Evolutionary conservation across 2,329 filamentous ascomycete species (phyloP), one percentile per base, ranked within the genome.

Genomic region (Hypoxylon sp.): DNA sequence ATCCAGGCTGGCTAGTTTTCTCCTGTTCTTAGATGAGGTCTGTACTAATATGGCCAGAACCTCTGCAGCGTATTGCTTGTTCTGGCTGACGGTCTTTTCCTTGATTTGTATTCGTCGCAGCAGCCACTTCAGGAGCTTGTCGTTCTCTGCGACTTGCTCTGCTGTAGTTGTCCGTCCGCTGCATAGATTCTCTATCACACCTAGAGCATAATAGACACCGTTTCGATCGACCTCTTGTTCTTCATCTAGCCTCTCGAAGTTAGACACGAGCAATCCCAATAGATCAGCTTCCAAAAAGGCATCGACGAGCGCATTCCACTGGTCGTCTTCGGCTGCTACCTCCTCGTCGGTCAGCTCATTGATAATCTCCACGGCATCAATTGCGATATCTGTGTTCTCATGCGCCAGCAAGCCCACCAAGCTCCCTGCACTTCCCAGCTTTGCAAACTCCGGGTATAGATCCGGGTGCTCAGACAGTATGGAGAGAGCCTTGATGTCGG

Each of bases 361-460:
- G 52, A 99, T 87, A 48, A 97, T 92, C 80, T 98, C 92, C 51
- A 97, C 89, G 0, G 91, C 92, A 68, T 91, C 92, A 72, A 98
- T 97, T 9, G 96, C 93, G 69, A 99, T 96, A 75, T 99, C 96
- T 0, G 94, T 95, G 77, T 99, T 99, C 73, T 99, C 96, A 77
- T 99, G 96, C 14, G 95, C 91, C 50, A 99, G 82, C 54, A 99
- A 80, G 1, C 90, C 87, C 1, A 97, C 93, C 52, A 99, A 79
- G 57, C 90, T 94, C 1, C 64, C 72, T 7, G 71, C 72, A 51
- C 71, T 74, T 3, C 76, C 76, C 11, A 76, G 54, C 26, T 70
- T 70, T 46, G 73, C 74, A 26, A 77, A 75, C 61, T 76, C 74
- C 2, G 71, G 67, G 52, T 75, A 76, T 30, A 78, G 84, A 65